A percentile compares a stretch with the other conserved stretches of the same genome.
Evolutionary conservation across 768 basidiomycete genomes (phyloP).

Genomic region (Glaciozyma martinii): DNA sequence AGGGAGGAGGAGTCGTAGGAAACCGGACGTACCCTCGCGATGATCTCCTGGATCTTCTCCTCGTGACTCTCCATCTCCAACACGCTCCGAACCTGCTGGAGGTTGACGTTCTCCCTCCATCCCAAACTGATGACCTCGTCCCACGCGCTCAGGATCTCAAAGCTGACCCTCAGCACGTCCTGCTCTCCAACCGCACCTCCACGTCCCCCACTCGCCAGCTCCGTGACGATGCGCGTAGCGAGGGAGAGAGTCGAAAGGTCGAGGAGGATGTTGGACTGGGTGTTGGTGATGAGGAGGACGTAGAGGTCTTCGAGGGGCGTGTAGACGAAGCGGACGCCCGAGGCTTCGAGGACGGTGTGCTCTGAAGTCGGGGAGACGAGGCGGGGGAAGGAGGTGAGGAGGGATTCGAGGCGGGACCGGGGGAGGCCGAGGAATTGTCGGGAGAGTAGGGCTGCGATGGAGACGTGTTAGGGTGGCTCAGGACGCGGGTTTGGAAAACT

Average conservation of each 20-base stretch:
- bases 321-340: constrained; percentile 35
- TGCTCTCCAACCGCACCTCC: constrained; percentile 68
- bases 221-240: constrained; percentile 85
- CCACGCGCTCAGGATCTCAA: constrained; percentile 88
- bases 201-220: constrained; percentile 45
- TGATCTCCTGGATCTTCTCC: constrained; percentile 86
- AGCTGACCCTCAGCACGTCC: constrained; percentile 80
- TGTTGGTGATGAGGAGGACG: constrained; percentile 94
- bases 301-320: constrained; percentile 63
- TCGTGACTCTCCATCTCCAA: constrained; percentile 48
- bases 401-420: constrained; percentile 81
- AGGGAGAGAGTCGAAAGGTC: constrained; percentile 95
- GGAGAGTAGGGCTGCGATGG: constrained; percentile 70
- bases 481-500: too few species aligned
- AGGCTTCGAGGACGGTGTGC: constrained; percentile 35
- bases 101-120: constrained; percentile 45
- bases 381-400: constrained; percentile 94
- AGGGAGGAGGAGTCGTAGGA: background rate
- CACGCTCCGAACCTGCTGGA: constrained; percentile 44
- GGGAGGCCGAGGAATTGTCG: constrained; percentile 93
- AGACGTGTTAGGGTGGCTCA: background rate
- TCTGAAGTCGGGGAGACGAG: constrained; percentile 88
- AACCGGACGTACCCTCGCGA: constrained; percentile 67
- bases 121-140: constrained; percentile 93
- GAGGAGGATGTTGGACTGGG: constrained; percentile 96